Evolutionary conservation across 805 yeast species (phyloP).

Genomic region (Lipomyces lipofer): DNA sequence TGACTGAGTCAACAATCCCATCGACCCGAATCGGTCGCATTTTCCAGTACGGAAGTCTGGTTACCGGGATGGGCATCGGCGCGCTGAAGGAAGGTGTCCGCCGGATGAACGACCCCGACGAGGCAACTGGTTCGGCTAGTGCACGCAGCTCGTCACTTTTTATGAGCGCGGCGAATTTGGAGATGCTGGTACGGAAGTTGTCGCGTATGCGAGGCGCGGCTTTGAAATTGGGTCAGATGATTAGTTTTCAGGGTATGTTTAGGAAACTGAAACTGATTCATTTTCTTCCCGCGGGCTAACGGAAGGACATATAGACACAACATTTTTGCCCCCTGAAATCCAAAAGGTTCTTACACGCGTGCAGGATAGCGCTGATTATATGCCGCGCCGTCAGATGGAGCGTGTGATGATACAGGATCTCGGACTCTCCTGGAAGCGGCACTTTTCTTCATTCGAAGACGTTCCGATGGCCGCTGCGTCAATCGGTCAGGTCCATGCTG

Average conservation of each 20-base stretch:
- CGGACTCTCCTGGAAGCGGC: conserved; percentile 75
- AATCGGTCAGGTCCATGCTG: conserved; percentile 93
- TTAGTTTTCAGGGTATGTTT: conserved; percentile 72
- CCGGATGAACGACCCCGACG: conserved; percentile 50
- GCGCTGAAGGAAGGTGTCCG: conserved; percentile 76
- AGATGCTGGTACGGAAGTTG: conserved; percentile 81
- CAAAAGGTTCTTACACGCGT: conserved; percentile 78
- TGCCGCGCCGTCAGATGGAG: conserved; percentile 91
- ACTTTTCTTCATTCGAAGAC: conserved; percentile 75
- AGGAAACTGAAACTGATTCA: too few species aligned
- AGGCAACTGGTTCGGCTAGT: conserved; percentile 16
- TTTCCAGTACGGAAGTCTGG: conserved; percentile 89
- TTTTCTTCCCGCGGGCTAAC: not conserved
- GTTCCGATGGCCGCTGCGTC: conserved; percentile 96
- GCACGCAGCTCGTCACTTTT: conserved; percentile 53
- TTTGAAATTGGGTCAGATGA: conserved; percentile 91
- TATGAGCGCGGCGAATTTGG: conserved; percentile 79
- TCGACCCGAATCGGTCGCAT: conserved; percentile 81
- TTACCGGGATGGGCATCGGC: conserved; percentile 86
- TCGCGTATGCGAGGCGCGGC: conserved; percentile 99
- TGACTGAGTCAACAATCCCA: conserved; percentile 66
- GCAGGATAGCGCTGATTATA: conserved; percentile 92
- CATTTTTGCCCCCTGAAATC: conserved; percentile 65
- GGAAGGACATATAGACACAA: conserved; percentile 17
- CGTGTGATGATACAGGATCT: conserved; percentile 69